Conservation (phyloP, 768 basidiomycete genomes). For the Paxillus rubicundulus region DNA sequence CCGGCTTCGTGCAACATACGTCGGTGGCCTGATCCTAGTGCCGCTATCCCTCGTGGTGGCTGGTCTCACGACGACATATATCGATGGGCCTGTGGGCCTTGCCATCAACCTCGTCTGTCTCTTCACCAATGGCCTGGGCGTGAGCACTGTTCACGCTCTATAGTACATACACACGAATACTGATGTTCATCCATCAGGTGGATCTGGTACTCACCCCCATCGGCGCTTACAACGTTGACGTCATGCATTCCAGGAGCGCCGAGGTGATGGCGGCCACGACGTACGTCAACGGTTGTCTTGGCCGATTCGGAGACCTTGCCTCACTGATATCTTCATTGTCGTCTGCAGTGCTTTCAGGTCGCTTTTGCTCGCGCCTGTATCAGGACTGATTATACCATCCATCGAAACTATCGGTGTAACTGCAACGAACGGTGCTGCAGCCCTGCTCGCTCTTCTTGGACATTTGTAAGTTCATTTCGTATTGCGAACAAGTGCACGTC, state of each 20-base stretch:
- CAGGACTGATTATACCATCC: slow-evolving; percentile 33
- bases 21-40: slow-evolving; percentile 45
- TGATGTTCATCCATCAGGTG: slow-evolving; percentile 36
- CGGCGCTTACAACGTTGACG: slow-evolving; percentile 57
- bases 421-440: slow-evolving; percentile 45
- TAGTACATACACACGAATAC: background rate
- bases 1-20: slow-evolving; percentile 52
- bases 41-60: slow-evolving; percentile 51
- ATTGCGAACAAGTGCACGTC: background rate
- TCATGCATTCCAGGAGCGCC: slow-evolving; percentile 58
- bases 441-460: slow-evolving; percentile 47
- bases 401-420: slow-evolving; percentile 53
- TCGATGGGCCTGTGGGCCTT: slow-evolving; percentile 50
- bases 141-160: slow-evolving; percentile 28
- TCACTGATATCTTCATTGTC: background rate
- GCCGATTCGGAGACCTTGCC: background rate
- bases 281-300: slow-evolving; percentile 34
- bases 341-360: slow-evolving; percentile 21
- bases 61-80: slow-evolving; percentile 51
- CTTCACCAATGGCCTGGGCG: slow-evolving; percentile 65
- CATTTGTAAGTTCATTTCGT: slow-evolving; percentile 43
- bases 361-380: slow-evolving; percentile 13
- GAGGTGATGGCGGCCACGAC: slow-evolving; percentile 57
- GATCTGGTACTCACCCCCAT: slow-evolving; percentile 55
- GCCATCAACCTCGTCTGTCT: slow-evolving; percentile 50